Conservation (phyloP, 345 rosid species). For the Linum lewisii region DNA sequence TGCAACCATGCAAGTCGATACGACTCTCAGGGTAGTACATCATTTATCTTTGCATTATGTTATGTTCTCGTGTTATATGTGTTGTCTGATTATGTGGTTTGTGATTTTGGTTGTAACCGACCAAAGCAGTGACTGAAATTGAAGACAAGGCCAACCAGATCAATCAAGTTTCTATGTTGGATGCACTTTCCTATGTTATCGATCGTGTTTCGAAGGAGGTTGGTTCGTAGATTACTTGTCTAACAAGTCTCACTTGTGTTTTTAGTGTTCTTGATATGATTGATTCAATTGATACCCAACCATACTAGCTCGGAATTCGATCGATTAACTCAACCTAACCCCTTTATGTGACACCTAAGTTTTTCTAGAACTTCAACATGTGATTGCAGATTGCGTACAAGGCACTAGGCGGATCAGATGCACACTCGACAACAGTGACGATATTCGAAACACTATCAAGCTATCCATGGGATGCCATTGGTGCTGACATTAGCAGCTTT, state of each 20-base stretch:
- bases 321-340: no score
- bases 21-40: neutral
- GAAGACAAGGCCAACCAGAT: neutral
- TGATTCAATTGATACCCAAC: no score
- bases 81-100: neutral
- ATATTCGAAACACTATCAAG: neutral
- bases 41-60: no score
- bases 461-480: constrained; percentile 2
- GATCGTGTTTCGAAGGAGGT: neutral
- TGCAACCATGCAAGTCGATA: constrained; percentile 26
- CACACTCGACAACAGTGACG: neutral
- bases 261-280: no score
- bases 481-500: neutral
- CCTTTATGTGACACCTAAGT: neutral
- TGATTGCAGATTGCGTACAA: constrained; percentile 1
- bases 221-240: neutral
- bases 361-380: neutral
- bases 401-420: neutral
- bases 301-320: no score
- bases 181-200: neutral
- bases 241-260: no score
- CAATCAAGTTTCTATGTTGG: neutral
- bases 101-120: neutral
- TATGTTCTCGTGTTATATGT: no score
- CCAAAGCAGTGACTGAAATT: neutral